Conservation (phyloP, 2,329 filamentous ascomycete genomes). For the Zarea fungicola region DNA sequence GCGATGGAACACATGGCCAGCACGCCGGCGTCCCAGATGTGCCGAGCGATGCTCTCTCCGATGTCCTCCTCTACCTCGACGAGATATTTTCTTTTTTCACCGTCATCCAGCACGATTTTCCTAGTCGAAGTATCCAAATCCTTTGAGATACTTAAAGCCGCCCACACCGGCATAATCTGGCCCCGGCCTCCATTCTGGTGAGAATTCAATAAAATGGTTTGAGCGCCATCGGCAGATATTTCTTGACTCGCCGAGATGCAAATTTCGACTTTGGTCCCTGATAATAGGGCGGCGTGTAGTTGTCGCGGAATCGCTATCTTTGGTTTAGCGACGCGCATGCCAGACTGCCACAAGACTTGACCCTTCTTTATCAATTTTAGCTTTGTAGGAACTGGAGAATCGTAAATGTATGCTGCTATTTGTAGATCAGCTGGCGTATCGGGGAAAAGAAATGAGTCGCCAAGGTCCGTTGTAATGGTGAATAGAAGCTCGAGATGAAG, state of each 20-base stretch:
- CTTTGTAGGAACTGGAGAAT: conserved; percentile 18
- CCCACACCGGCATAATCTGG: conserved; percentile 40
- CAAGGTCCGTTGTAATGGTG: conserved; percentile 53
- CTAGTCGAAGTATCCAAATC: conserved; percentile 25
- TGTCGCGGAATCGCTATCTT: conserved; percentile 23
- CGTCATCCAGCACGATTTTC: conserved; percentile 24
- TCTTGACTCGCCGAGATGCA: conserved; percentile 24
- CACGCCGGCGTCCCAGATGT: conserved; percentile 55
- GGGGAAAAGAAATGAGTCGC: conserved; percentile 49
- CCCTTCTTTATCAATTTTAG: conserved; percentile 22
- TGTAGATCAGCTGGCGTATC: conserved; percentile 39
- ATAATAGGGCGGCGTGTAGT: conserved; percentile 22
- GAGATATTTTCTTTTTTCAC: conserved; percentile 17
- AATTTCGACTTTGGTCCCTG: conserved; percentile 23
- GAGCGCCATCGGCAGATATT: conserved; percentile 22
- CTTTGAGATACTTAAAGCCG: conserved; percentile 24
- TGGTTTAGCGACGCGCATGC: conserved; percentile 37
- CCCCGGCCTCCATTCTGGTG: conserved; percentile 21
- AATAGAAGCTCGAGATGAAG: conserved; percentile 40
- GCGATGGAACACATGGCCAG: conserved; percentile 34
- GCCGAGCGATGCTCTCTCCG: conserved; percentile 54
- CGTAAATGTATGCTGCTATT: conserved; percentile 26
- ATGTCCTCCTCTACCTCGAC: conserved; percentile 51
- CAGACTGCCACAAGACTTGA: conserved; percentile 26
- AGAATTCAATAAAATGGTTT: conserved; percentile 21